Evolutionary conservation across 257 asterid genomes (phyloP).

Genomic region (Ophiorrhiza pumila): DNA sequence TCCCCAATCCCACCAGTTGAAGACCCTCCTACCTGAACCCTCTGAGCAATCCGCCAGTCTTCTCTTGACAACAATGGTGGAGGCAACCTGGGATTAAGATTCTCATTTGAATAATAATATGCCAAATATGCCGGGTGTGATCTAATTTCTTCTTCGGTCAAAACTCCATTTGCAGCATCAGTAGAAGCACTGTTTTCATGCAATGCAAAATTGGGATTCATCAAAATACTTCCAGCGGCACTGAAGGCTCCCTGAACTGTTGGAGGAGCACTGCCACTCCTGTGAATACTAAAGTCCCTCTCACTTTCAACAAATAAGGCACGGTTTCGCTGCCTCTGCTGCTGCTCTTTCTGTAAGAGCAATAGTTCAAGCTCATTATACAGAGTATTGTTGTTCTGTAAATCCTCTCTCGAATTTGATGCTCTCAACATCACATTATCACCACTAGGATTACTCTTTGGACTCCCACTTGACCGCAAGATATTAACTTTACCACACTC

Average conservation of each 20-base stretch:
- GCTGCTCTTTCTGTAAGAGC: constrained; percentile 27
- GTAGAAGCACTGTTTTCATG: constrained; percentile 9
- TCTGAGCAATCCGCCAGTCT: constrained; percentile 76
- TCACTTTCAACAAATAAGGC: constrained; percentile 42
- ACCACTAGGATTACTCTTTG: constrained; percentile 16
- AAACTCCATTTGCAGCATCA: constrained; percentile 19
- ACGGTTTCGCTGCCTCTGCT: constrained; percentile 43
- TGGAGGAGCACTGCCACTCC: constrained; percentile 92
- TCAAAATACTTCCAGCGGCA: constrained; percentile 46
- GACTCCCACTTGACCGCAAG: constrained; percentile 25
- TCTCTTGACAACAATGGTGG: constrained; percentile 76
- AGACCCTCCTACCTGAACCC: constrained; percentile 57
- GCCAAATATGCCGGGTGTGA: constrained; percentile 73
- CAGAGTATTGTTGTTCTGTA: constrained; percentile 36
- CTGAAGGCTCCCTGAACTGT: constrained; percentile 66
- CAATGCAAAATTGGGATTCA: constrained; percentile 35
- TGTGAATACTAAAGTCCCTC: constrained; percentile 42
- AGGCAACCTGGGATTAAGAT: constrained; percentile 81
- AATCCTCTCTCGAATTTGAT: constrained; percentile 45
- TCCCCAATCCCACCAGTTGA: constrained; percentile 36
- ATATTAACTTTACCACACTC: constrained; percentile 14
- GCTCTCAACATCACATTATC: constrained; percentile 27
- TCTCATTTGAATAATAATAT: constrained; percentile 71
- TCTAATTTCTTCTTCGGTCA: constrained; percentile 69
- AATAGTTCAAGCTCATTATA: constrained; percentile 58